phyloP scores from a whole-genome alignment of 1,284 basidiomycete genomes.

The Cystobasidium pallidum region DNA sequence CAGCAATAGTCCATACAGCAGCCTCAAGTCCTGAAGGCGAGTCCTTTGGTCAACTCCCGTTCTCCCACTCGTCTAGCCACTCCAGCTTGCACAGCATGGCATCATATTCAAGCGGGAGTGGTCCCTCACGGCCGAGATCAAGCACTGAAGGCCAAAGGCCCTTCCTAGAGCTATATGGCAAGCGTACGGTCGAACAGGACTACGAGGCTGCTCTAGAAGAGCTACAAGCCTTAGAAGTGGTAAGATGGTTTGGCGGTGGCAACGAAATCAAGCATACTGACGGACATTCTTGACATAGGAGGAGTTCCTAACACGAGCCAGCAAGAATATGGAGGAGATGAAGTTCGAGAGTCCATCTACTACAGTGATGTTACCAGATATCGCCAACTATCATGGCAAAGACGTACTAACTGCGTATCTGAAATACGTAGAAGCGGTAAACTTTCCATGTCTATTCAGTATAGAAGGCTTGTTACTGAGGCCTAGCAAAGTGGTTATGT shows the following conservation, averaged over 20 bases:
- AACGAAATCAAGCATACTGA: background rate
- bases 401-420: slow-evolving; percentile 2
- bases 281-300: slow-evolving; percentile 3
- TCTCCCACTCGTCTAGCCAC: slow-evolving; percentile 7
- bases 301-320: slow-evolving; percentile 31
- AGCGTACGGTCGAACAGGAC: background rate
- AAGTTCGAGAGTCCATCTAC: slow-evolving; percentile 5
- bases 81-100: background rate
- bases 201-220: slow-evolving; percentile 33
- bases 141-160: background rate
- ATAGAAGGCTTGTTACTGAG: background rate
- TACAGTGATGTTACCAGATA: background rate
- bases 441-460: background rate
- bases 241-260: slow-evolving; percentile 1
- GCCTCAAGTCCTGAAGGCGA: slow-evolving; percentile 2
- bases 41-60: background rate
- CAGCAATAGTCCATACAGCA: background rate
- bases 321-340: slow-evolving; percentile 42
- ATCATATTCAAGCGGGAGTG: slow-evolving; percentile 4
- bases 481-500: slow-evolving; percentile 16
- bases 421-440: slow-evolving; percentile 34
- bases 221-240: slow-evolving; percentile 29
- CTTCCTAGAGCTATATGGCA: slow-evolving; percentile 12
- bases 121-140: background rate
- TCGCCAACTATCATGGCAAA: slow-evolving; percentile 5